These are phyloP conservation scores for Tuber borchii DNA, from an alignment of 495 filamentous ascomycete genomes.

Conservation along the genomic window DNA sequence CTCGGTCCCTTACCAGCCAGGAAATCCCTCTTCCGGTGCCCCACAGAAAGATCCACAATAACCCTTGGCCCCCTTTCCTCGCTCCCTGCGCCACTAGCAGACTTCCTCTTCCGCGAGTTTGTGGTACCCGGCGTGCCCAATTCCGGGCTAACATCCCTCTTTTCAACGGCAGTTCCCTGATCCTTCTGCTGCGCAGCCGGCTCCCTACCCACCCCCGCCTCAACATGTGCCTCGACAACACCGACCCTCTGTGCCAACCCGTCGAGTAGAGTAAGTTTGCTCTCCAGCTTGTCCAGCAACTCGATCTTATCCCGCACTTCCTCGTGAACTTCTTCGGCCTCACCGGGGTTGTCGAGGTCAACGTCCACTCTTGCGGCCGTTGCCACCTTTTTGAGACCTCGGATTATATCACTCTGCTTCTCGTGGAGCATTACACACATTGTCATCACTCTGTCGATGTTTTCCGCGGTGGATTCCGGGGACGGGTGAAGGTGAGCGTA, in stretches of 20 bases:
- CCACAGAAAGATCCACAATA: background rate
- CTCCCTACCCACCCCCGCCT: background rate
- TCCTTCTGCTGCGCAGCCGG: background rate
- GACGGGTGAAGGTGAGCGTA: conserved; percentile 30
- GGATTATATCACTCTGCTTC: conserved; percentile 29
- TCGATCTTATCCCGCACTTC: conserved; percentile 21
- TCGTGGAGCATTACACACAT: conserved; percentile 35
- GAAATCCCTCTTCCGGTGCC: background rate
- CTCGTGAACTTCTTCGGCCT: conserved; percentile 7
- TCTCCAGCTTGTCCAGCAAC: conserved; percentile 12
- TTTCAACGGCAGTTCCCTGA: background rate
- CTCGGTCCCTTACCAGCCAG: background rate
- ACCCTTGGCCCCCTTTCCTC: background rate
- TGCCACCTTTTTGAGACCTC: conserved; percentile 25
- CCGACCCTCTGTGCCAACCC: background rate
- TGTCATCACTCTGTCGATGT: conserved; percentile 28
- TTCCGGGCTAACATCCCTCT: background rate
- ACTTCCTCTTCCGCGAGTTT: conserved; percentile 2
- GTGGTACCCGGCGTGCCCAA: background rate
- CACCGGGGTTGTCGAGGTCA: conserved; percentile 22
- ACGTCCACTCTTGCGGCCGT: conserved; percentile 11
- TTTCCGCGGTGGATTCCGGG: conserved; percentile 22
- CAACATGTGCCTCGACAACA: background rate
- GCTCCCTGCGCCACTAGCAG: background rate
- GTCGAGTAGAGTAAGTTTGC: background rate